Base-by-base conservation (phyloP, 768 basidiomycete genomes). In the Saitozyma podzolica region DNA sequence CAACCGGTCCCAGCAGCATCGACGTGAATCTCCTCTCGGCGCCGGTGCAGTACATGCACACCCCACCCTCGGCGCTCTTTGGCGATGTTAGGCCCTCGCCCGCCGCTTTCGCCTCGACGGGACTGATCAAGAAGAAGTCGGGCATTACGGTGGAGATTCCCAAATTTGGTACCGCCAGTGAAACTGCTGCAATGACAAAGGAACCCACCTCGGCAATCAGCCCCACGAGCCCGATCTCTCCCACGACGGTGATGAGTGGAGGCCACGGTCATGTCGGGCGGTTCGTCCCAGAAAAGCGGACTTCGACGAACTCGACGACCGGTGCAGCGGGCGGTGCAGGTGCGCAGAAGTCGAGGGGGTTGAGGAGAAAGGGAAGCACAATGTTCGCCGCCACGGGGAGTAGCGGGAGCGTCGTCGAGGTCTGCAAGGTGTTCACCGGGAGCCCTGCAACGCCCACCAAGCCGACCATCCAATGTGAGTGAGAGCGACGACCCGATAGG, bases 51-150 rank as follows among this genome's bases (percentile, higher is more conserved):
- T 40, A 59, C 17, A 74, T 70, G 2, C 45, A 47, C 6, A 47
- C 45, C 13, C 45, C 45, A 13, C 45, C 45, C n/a, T 6, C 64
- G 4, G 59, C 64, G 5, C 40, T 76, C 5, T 77, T 79, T 54
- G 67, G 51, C 5, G 65, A 72, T 42, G 64, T 70, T 56, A 70
- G 64, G 37, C 78, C 78, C 2, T 75, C 73, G 58, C 78, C 78
- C 11, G 80, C 80, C 1, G 81, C 80, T 0, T 82, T 82, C 63
- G 74, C 78, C 42, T 78, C 77, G 16, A 80, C 80, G 9, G 81
- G 81, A 1, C 69, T 82, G 39, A 73, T 82, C 56, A 81, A 81
- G 74, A 79, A 79, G 63, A 70, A 62, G 40, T 70, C 71, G 4
- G 66, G 62, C 5, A 52, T 69, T 3, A 50, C 61, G 7, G 62